Evolutionary conservation across 2,329 filamentous ascomycete species (phyloP).

Genomic region (Grosmannia penicillata): DNA sequence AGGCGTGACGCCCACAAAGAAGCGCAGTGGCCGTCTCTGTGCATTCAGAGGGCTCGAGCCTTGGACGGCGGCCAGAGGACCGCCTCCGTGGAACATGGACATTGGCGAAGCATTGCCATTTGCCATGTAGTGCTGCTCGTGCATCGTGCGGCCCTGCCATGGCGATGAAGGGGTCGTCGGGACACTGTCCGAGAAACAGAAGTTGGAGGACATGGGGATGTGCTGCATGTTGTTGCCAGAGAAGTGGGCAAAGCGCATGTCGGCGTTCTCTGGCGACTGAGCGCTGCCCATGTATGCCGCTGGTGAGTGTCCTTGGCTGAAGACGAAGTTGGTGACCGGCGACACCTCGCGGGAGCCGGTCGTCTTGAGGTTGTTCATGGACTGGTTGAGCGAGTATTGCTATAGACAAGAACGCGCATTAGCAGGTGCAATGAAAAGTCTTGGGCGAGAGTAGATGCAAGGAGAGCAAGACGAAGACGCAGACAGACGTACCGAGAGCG

Average conservation of each 20-base stretch:
- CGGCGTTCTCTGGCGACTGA: constrained; percentile 27
- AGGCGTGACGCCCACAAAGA: constrained; percentile 44
- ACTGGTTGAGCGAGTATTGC: constrained; percentile 36
- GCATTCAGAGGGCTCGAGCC: no score
- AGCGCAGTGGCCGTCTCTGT: constrained; percentile 6
- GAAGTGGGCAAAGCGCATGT: constrained; percentile 17
- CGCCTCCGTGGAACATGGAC: not conserved
- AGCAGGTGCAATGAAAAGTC: constrained; percentile 10
- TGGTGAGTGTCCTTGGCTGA: constrained; percentile 39
- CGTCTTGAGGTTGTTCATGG: constrained; percentile 32
- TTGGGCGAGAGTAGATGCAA: not conserved
- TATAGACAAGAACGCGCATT: constrained; percentile 15
- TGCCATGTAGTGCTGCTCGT: constrained; percentile 8
- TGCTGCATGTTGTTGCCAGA: constrained; percentile 1
- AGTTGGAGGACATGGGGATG: constrained; percentile 3
- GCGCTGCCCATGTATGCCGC: constrained; percentile 29
- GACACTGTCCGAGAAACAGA: constrained; percentile 7
- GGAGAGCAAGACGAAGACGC: not conserved
- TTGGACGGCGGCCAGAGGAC: no score
- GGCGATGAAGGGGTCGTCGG: constrained; percentile 6
- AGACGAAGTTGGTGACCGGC: constrained; percentile 34
- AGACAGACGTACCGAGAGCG: constrained; percentile 22
- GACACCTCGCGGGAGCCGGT: constrained; percentile 37
- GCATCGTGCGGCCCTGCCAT: constrained; percentile 4
- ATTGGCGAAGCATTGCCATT: not conserved